Conservation (phyloP, 129 eudicot species). For the Centrapalus pauciflorus region DNA sequence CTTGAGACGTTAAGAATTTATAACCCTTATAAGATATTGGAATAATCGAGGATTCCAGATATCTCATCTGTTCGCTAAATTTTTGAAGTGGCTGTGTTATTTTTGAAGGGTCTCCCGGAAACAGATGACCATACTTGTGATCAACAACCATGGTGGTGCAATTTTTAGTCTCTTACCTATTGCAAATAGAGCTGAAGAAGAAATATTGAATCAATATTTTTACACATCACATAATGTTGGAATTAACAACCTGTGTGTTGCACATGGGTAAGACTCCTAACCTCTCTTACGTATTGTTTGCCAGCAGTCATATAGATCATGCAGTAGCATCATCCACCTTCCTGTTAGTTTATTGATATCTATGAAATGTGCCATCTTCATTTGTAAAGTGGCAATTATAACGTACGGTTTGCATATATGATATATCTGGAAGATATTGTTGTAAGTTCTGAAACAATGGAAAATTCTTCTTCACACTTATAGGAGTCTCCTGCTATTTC, state of each 20-base stretch:
- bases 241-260: slow-evolving; percentile 61
- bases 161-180: slow-evolving; percentile 91
- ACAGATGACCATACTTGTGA: slow-evolving; percentile 61
- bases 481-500: no score
- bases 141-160: slow-evolving; percentile 95
- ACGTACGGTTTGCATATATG: neutral
- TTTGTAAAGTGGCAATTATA: neutral
- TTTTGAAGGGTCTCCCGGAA: slow-evolving; percentile 58
- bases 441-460: neutral
- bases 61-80: slow-evolving; percentile 1
- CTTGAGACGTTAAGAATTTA: neutral
- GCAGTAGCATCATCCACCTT: no score
- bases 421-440: neutral
- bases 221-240: slow-evolving; percentile 78
- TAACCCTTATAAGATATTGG: neutral
- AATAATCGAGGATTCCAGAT: slow-evolving; percentile 1
- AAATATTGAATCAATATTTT: slow-evolving; percentile 64
- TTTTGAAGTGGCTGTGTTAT: neutral
- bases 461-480: no score
- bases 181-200: slow-evolving; percentile 57
- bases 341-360: neutral
- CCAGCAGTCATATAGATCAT: neutral
- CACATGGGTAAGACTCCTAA: slow-evolving; percentile 65
- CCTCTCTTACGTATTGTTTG: neutral
- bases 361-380: neutral